phyloP scores from a whole-genome alignment of 148 eudicot genomes.

The Persicaria maculosa region DNA sequence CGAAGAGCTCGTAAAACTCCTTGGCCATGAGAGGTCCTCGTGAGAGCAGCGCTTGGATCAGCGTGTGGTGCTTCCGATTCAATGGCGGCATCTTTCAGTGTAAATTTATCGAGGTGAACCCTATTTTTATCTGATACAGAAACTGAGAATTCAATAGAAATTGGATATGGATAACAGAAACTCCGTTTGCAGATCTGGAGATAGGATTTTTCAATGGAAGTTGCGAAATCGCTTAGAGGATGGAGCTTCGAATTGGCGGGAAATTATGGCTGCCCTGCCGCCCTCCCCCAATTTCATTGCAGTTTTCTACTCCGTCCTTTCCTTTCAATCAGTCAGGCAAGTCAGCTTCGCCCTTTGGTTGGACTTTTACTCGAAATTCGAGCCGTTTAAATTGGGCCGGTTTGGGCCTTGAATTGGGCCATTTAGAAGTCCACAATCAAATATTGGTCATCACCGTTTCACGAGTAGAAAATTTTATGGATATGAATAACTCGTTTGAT shows the following conservation, averaged over 20 bases:
- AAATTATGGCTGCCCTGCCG: constrained; percentile 10
- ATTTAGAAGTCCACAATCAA: too few relatives aligned
- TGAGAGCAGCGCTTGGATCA: constrained; percentile 76
- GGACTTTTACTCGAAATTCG: constrained; percentile 1
- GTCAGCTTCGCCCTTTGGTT: neutral
- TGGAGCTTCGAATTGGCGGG: constrained; percentile 8
- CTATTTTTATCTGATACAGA: constrained; percentile 16
- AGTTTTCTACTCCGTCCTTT: neutral
- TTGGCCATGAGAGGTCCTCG: constrained; percentile 67
- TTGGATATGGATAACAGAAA: neutral
- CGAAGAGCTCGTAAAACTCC: constrained; percentile 59
- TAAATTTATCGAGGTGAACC: constrained; percentile 10
- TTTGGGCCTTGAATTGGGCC: neutral
- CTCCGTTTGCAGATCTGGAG: neutral
- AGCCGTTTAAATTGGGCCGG: neutral
- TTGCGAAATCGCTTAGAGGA: neutral
- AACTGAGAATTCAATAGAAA: neutral
- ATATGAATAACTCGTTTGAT: too few relatives aligned
- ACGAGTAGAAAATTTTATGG: too few relatives aligned
- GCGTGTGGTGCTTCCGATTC: constrained; percentile 71
- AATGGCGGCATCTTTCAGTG: constrained; percentile 38
- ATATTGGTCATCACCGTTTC: too few relatives aligned
- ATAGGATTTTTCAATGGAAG: neutral
- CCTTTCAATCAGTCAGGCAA: neutral
- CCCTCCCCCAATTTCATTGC: neutral